A percentile compares a stretch with the other conserved stretches of the same genome.
Conservation (phyloP, 2,329 filamentous ascomycete species). For the Bipolaris sorokiniana region DNA sequence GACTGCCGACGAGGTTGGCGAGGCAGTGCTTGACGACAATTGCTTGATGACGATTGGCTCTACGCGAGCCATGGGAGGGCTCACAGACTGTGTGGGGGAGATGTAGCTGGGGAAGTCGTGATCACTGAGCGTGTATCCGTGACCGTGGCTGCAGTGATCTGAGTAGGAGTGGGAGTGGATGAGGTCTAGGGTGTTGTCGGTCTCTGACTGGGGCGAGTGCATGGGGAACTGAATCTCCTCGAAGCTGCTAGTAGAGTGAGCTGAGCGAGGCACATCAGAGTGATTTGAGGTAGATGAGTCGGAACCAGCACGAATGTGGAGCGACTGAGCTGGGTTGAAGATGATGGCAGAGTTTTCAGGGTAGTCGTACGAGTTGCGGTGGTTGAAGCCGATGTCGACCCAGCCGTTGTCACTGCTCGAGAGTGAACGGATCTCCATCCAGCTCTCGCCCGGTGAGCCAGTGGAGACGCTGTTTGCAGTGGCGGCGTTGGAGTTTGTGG, state of each 20-base stretch:
- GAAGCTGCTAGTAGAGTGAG: slow-evolving; percentile 77
- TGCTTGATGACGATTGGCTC: slow-evolving; percentile 74
- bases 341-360: slow-evolving; percentile 67
- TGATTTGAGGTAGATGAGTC: slow-evolving; percentile 85
- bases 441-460: slow-evolving; percentile 78
- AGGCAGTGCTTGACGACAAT: slow-evolving; percentile 62
- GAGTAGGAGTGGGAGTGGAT: slow-evolving; percentile 33
- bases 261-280: slow-evolving; percentile 64
- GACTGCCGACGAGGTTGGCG: slow-evolving; percentile 62
- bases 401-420: slow-evolving; percentile 88
- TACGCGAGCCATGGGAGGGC: slow-evolving; percentile 70
- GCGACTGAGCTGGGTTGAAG: slow-evolving; percentile 88
- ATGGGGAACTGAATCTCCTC: slow-evolving; percentile 75
- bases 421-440: slow-evolving; percentile 84
- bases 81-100: slow-evolving; percentile 60
- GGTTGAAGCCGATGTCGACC: slow-evolving; percentile 71
- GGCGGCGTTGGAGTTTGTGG: slow-evolving; percentile 30
- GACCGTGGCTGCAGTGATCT: slow-evolving; percentile 37
- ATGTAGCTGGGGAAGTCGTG: slow-evolving; percentile 49
- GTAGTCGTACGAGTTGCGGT: slow-evolving; percentile 72
- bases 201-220: slow-evolving; percentile 81
- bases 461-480: slow-evolving; percentile 50
- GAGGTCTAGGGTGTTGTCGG: slow-evolving; percentile 40
- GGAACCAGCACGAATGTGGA: slow-evolving; percentile 86
- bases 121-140: slow-evolving; percentile 31